These are phyloP conservation scores for Aureobasidium sp. DNA, from an alignment of 2,329 filamentous ascomycete genomes.

Conservation along the genomic window DNA sequence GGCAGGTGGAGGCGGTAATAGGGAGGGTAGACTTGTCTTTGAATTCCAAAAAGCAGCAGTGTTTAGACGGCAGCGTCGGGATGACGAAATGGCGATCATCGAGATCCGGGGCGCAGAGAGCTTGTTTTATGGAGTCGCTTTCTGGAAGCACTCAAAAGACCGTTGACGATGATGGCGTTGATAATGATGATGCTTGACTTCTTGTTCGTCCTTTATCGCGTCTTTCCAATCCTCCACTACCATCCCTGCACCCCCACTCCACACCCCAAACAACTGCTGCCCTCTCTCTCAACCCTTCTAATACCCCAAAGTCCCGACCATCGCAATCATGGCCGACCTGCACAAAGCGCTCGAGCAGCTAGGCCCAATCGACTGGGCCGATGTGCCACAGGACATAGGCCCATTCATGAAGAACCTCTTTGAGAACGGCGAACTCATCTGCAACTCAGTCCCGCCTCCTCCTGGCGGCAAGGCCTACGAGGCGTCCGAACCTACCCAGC, in stretches of 20 bases:
- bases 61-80: background rate
- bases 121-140: slow-evolving; percentile 5
- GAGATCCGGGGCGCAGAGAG: background rate
- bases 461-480: slow-evolving; percentile 36
- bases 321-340: slow-evolving; percentile 29
- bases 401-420: slow-evolving; percentile 33
- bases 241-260: background rate
- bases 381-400: slow-evolving; percentile 35
- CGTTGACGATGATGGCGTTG: slow-evolving; percentile 5
- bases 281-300: background rate
- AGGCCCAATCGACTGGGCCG: slow-evolving; percentile 34
- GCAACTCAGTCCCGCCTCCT: slow-evolving; percentile 64
- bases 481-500: slow-evolving; percentile 46
- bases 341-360: slow-evolving; percentile 38
- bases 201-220: background rate
- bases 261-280: background rate
- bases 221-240: background rate
- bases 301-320: background rate
- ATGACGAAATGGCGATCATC: background rate
- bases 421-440: slow-evolving; percentile 56
- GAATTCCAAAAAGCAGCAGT: background rate
- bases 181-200: background rate
- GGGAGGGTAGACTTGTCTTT: background rate
- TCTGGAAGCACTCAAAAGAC: background rate
- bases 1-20: background rate